Conservation (phyloP, 1,284 basidiomycete genomes). For the Marasmius oreades region DNA sequence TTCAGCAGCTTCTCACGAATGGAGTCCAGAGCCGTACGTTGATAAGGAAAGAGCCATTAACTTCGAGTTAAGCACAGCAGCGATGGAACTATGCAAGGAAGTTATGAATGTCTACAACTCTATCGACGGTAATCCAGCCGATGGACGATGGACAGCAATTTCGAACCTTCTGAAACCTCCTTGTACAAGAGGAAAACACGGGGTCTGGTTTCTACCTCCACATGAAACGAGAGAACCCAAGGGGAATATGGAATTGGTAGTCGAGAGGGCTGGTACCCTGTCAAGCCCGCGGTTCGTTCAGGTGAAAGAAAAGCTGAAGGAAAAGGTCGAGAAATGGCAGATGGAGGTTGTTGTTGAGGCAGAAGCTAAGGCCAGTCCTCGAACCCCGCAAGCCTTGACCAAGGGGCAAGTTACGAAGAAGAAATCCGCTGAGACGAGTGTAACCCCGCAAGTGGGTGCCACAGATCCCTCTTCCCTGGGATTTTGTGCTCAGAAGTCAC, state of each 20-base stretch:
- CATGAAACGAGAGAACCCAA: not conserved
- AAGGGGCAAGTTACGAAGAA: not conserved
- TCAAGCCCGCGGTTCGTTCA: not conserved
- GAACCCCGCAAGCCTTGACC: not conserved
- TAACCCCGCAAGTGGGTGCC: not conserved
- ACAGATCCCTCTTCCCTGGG: not conserved
- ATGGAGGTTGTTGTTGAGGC: not conserved
- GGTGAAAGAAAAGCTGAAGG: not conserved
- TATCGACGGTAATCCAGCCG: not conserved
- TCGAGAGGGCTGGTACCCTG: not conserved
- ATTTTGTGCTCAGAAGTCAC: not conserved
- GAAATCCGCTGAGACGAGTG: not conserved
- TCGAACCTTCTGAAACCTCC: not conserved
- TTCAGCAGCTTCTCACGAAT: not conserved
- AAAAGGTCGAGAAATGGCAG: constrained; percentile 1
- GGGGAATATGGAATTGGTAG: not conserved
- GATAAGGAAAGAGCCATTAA: not conserved
- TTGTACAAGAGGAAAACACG: not conserved
- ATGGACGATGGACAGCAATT: constrained; percentile 1
- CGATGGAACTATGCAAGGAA: not conserved
- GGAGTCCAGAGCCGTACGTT: not conserved
- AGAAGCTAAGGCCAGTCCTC: not conserved
- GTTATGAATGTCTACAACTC: not conserved
- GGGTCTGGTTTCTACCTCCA: not conserved
- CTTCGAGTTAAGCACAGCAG: not conserved